A percentile compares a stretch with the other conserved stretches of the same genome.
These are phyloP conservation scores for Mycena pura DNA, from an alignment of 768 basidiomycete genomes.

Conservation along the genomic window DNA sequence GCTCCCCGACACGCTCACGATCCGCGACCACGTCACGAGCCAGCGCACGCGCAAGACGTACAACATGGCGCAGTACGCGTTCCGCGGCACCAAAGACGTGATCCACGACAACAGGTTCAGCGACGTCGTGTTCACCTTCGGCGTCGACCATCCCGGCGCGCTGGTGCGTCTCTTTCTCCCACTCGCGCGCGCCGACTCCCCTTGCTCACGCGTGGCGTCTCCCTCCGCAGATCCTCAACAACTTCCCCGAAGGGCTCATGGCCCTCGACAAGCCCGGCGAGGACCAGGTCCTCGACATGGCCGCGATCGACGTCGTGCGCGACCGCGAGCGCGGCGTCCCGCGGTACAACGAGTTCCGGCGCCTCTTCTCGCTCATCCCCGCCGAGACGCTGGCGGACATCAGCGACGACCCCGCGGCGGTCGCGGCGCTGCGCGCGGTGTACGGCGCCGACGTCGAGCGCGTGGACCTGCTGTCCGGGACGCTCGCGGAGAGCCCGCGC, in stretches of 20 bases:
- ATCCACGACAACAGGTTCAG: slow-evolving; percentile 17
- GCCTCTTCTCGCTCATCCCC: slow-evolving; percentile 19
- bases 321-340: slow-evolving; percentile 24
- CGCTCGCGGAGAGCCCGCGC: slow-evolving; percentile 18
- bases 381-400: slow-evolving; percentile 15
- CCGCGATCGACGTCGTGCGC: slow-evolving; percentile 18
- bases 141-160: slow-evolving; percentile 16
- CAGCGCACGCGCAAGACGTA: slow-evolving; percentile 8
- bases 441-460: slow-evolving; percentile 19
- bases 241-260: slow-evolving; percentile 16
- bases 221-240: slow-evolving; percentile 10
- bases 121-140: slow-evolving; percentile 24
- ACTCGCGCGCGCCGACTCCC: too few species aligned
- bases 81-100: slow-evolving; percentile 12
- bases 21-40: slow-evolving; percentile 16
- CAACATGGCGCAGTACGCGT: slow-evolving; percentile 18
- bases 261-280: slow-evolving; percentile 13
- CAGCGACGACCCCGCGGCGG: slow-evolving; percentile 1
- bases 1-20: slow-evolving; percentile 19
- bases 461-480: slow-evolving; percentile 16
- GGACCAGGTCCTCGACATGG: slow-evolving; percentile 15
- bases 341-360: slow-evolving; percentile 22
- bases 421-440: slow-evolving; percentile 6
- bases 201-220: too few species aligned
- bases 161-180: neutral